Base-by-base conservation (phyloP, 345 rosid genomes). In the Raphanus sativus region DNA sequence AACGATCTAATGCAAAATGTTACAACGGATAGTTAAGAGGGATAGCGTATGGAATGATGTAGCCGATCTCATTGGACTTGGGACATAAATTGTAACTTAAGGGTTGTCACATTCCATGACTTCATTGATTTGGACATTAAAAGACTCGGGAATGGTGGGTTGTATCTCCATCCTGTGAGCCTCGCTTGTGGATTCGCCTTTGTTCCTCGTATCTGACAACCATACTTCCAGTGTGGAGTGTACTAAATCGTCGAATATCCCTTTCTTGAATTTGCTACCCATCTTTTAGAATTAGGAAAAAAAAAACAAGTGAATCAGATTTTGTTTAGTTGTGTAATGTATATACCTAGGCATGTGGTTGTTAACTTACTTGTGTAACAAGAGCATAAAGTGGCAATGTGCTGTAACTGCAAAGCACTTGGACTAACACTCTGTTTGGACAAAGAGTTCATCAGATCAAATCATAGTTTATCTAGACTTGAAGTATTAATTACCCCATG, bases 351-450 rank as follows among this genome's bases (percentile, higher is more conserved):
- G 55, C 17, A n/a, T 6, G 40, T 34, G 10, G 56, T 52, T 25
- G 25, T 16, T 15, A 6, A 65, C 63, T 32, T 42, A 93, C 98
- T 85, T 86, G 95, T 52, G 95, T 82, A 65, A 92, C 97, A 34
- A 91, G 66, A 21, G 85, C 97, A 45, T 91, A 90, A 54, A 91
- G 65, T 34, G 97, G 98, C 65, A 92, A 81, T 56, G 98, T 94
- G 76, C 89, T 89, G 83, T 90, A 88, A 77, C 98, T 84, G 86
- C 98, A 94, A 9, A 94, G 88, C 34, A 90, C 92, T 86, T 94
- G 97, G 69, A 94, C 94, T 11, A 86, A 62, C 67, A 84, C 88
- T 21, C 98, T 94, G 88, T 69, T 79, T 11, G 45, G 79, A 52
- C 32, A 16, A 65, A 34, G n/a, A 62, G 3, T 11, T 8, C 8